Evolutionary conservation across 139 green algal species (phyloP).

Genomic region (Desmodesmus armatus): DNA sequence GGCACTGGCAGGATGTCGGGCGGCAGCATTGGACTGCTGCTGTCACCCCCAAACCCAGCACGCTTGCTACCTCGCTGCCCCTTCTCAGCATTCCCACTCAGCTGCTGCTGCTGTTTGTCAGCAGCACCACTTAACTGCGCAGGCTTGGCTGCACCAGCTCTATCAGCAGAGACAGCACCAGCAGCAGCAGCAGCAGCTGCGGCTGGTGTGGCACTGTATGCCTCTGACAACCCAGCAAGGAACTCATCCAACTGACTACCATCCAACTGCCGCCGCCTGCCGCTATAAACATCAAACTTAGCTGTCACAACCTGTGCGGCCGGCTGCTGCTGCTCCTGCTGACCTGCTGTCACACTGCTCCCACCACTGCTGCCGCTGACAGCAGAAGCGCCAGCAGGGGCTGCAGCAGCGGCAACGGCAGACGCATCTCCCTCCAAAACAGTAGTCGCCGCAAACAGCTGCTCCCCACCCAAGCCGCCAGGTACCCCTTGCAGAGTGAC

Average conservation of each 20-base stretch:
- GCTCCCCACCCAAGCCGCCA: conserved; percentile 2
- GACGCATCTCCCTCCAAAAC: too few relatives aligned
- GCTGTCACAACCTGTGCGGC: conserved; percentile 26
- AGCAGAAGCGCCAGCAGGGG: background rate
- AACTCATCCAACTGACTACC: conserved; percentile 1
- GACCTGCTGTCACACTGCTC: too few relatives aligned
- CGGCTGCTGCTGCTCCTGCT: conserved; percentile 9
- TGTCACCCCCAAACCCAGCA: background rate
- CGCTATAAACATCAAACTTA: conserved; percentile 38
- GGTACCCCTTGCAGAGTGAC: conserved; percentile 26
- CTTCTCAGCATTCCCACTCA: background rate
- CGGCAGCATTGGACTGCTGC: background rate
- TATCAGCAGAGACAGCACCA: background rate
- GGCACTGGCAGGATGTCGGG: background rate
- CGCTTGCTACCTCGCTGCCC: background rate
- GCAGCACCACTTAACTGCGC: background rate
- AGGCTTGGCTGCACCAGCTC: too few relatives aligned
- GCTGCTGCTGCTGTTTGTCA: background rate
- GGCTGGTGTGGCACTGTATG: background rate
- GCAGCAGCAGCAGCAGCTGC: background rate
- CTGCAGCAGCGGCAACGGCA: background rate
- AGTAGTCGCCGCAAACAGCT: background rate
- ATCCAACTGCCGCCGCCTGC: conserved; percentile 10
- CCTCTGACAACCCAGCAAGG: conserved; percentile 13
- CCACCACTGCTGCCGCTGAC: background rate